Conservation (phyloP, 345 rosid genomes). For the Lenwebbia sp. region DNA sequence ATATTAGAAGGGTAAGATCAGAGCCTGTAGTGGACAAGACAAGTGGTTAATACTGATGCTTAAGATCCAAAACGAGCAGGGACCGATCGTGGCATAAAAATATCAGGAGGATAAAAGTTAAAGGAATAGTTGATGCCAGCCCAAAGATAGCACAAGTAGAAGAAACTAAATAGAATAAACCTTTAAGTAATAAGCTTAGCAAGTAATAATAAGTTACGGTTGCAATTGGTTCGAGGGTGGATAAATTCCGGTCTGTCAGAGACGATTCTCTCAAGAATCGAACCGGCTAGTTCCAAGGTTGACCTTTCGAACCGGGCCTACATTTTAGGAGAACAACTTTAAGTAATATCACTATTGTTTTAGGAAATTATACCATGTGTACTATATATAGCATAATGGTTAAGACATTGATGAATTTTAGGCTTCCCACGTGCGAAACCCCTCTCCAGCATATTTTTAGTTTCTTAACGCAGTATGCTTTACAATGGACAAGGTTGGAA, state of each 20-base stretch:
- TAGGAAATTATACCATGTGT: not conserved
- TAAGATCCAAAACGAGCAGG: not conserved
- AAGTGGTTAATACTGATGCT: not conserved
- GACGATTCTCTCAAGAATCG: rapidly evolving
- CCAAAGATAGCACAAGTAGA: not conserved
- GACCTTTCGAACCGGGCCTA: not conserved
- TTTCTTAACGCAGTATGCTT: not conserved
- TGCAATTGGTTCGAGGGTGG: not conserved
- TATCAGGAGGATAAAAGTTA: not conserved
- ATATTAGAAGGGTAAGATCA: not conserved
- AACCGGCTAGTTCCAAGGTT: not conserved
- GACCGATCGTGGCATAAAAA: not conserved
- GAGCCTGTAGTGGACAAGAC: not conserved
- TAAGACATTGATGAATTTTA: not conserved
- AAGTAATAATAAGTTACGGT: not conserved
- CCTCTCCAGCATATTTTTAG: not conserved
- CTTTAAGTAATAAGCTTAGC: not conserved
- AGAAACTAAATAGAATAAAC: not conserved
- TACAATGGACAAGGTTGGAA: not conserved
- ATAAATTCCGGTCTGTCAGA: not conserved
- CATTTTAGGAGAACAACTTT: not conserved
- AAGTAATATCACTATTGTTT: not conserved
- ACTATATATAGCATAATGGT: not conserved
- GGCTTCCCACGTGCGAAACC: not conserved
- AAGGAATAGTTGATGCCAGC: not conserved